Percentiles rank a stretch among this genome's conserved stretches.
phyloP scores from a whole-genome alignment of 805 yeast genomes.

The Candida tammaniensis region DNA sequence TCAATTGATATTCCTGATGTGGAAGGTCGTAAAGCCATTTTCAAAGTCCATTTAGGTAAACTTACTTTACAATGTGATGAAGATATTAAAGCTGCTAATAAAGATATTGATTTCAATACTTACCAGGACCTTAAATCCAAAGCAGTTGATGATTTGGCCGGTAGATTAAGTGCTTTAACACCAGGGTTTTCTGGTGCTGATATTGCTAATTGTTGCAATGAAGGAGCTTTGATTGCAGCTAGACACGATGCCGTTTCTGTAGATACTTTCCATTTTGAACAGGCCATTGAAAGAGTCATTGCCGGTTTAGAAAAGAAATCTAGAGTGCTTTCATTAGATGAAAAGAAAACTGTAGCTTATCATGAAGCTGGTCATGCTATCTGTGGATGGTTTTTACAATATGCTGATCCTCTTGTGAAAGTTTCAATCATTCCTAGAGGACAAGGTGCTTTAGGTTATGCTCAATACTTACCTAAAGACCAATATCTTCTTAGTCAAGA shows the following conservation, averaged over 20 bases:
- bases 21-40: slow-evolving; percentile 85
- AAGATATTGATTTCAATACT: slow-evolving; percentile 41
- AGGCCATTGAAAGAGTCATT: slow-evolving; percentile 89
- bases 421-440: slow-evolving; percentile 96
- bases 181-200: slow-evolving; percentile 98
- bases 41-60: slow-evolving; percentile 73
- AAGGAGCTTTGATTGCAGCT: slow-evolving; percentile 92
- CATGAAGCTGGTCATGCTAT: slow-evolving; percentile 98
- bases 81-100: slow-evolving; percentile 25
- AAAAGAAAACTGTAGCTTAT: slow-evolving; percentile 82
- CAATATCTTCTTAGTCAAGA: slow-evolving; percentile 73
- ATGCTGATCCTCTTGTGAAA: slow-evolving; percentile 87
- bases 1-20: slow-evolving; percentile 84
- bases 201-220: slow-evolving; percentile 91
- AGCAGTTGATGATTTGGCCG: slow-evolving; percentile 54
- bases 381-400: slow-evolving; percentile 87
- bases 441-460: slow-evolving; percentile 93
- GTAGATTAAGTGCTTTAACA: slow-evolving; percentile 84
- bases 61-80: slow-evolving; percentile 52
- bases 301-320: slow-evolving; percentile 92
- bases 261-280: slow-evolving; percentile 74
- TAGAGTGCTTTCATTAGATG: slow-evolving; percentile 72
- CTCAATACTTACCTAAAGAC: slow-evolving; percentile 91
- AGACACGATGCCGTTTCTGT: slow-evolving; percentile 65
- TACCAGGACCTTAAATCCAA: slow-evolving; percentile 44